phyloP scores from a whole-genome alignment of 2,329 filamentous ascomycete genomes.

The Aspergillus neotritici region DNA sequence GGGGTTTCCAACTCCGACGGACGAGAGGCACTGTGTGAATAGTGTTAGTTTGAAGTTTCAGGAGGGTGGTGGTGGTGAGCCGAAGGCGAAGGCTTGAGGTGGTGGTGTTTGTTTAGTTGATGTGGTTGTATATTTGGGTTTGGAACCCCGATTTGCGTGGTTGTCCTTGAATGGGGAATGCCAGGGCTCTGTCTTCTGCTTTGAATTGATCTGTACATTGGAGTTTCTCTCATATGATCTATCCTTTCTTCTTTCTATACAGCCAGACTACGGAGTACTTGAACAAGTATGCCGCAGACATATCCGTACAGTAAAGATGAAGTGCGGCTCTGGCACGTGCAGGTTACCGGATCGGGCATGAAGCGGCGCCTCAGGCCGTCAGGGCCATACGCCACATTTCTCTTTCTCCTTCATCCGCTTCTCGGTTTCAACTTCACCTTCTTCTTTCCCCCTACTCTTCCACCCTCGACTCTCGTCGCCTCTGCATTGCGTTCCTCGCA shows the following conservation, averaged over 20 bases:
- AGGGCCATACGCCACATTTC: conserved; percentile 22
- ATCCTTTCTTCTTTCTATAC: background rate
- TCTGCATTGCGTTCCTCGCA: conserved; percentile 3
- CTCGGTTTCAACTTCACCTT: conserved; percentile 8
- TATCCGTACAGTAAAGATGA: too few species aligned
- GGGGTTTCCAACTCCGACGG: conserved; percentile 74
- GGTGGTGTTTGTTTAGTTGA: conserved; percentile 4
- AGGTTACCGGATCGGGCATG: conserved; percentile 16
- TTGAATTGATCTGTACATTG: too few species aligned
- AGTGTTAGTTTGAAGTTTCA: conserved; percentile 82
- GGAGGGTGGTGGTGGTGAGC: conserved; percentile 53
- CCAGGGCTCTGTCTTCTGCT: too few species aligned
- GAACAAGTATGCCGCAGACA: too few species aligned
- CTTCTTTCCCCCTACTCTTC: conserved; percentile 3
- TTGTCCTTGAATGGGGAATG: too few species aligned
- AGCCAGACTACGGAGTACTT: too few species aligned
- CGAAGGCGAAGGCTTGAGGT: conserved; percentile 26
- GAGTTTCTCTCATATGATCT: too few species aligned
- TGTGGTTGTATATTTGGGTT: conserved; percentile 2
- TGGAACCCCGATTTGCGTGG: background rate
- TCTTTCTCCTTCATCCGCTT: conserved; percentile 15
- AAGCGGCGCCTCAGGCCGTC: conserved; percentile 14
- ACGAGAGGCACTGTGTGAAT: conserved; percentile 97
- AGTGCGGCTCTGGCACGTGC: conserved; percentile 21
- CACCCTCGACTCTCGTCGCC: conserved; percentile 8